Conservation (phyloP, 306 rosid genomes). For the Castanea mollissima region DNA sequence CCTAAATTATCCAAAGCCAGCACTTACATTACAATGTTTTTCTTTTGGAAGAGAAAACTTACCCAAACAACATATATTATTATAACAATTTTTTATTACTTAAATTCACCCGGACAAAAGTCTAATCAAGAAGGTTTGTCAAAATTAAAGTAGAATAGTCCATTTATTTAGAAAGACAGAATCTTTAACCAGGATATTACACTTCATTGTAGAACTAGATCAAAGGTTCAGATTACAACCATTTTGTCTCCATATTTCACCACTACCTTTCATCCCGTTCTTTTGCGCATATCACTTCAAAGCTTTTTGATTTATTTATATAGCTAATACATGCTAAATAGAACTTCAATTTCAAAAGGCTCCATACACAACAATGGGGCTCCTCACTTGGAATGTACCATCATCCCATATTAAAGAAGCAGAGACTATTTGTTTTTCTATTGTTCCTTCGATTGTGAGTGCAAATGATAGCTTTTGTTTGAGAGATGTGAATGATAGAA, state of each 20-base stretch:
- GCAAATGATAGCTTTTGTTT: conserved; percentile 32
- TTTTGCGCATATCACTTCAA: not conserved
- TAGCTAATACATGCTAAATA: not conserved
- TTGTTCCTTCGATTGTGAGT: conserved; percentile 10
- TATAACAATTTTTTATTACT: no score
- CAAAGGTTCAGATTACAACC: not conserved
- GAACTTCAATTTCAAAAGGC: conserved; percentile 26
- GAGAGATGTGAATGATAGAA: conserved; percentile 23
- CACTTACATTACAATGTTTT: no score
- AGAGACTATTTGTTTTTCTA: not conserved
- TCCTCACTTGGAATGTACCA: conserved; percentile 34
- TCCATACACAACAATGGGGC: conserved; percentile 25
- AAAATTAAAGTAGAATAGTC: no score
- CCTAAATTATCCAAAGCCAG: no score
- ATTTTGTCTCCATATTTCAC: not conserved
- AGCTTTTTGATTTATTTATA: not conserved
- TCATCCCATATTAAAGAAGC: conserved; percentile 41
- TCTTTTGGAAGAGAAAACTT: no score
- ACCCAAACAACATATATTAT: no score
- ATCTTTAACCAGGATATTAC: no score
- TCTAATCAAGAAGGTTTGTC: no score
- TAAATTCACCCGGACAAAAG: no score
- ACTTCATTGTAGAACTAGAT: not conserved
- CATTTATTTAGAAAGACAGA: no score
- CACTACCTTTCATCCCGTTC: not conserved